Base-by-base conservation (phyloP, 768 basidiomycete species). In the Phanerochaete sordida region DNA sequence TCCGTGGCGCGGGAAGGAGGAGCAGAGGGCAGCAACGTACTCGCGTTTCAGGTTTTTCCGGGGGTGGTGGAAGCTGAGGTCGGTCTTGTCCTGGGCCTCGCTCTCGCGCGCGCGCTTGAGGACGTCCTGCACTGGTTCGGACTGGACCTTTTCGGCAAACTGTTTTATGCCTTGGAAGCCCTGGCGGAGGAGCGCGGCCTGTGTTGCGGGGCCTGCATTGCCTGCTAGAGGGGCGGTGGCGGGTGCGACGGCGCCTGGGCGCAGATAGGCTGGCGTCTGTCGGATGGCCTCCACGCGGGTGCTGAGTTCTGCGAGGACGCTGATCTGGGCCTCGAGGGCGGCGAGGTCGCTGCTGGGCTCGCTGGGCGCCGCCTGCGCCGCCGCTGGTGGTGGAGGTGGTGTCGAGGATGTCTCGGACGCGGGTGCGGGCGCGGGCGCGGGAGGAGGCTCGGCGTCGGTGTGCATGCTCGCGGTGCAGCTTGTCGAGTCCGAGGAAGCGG, bases 11-110 rank as follows among this genome's bases (percentile, higher is more conserved):
- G 21, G 28, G 31, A 51, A 55, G 28, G 28, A 47, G 6, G 2
- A 1, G 33, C 50, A 55, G 33, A 23, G n/a, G 23, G 16, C 50
- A 43, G 44, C 5, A 50, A 37, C 27, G 61, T 47, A 74, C 79
- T 58, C 66, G 86, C 88, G 81, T 81, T 84, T 88, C 66, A 82
- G 77, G 44, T 70, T 78, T 54, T 83, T 79, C 61, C 82, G 75
- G 56, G 82, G 75, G 27, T 76, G 67, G 59, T 76, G 73, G 58
- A 76, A 69, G 51, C 74, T 75, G 48, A 88, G 73, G 44, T 81
- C 81, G 21, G 73, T 78, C 16, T 72, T 71, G 70, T 90, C 88
- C 28, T 70, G 69, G 30, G 74, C 70, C 66, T 85, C 80, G 59
- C 88, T 88, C 24, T 80, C 78, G 48, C 73, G 74, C 23, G 87